These are phyloP conservation scores for Hypericum androsaemum DNA, from an alignment of 345 rosid genomes.

Conservation along the genomic window DNA sequence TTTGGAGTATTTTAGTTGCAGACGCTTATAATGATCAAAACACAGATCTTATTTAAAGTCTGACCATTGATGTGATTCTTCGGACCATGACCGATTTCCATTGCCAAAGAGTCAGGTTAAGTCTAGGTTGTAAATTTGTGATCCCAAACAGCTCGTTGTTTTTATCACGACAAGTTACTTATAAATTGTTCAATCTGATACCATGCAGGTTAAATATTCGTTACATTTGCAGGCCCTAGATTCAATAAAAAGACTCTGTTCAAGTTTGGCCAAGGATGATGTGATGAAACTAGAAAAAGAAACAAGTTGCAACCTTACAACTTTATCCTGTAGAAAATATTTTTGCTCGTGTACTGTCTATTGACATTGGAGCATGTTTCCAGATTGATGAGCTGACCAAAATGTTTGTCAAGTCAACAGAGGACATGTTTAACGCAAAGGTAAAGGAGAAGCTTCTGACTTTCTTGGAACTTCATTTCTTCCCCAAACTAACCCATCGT, in stretches of 20 bases:
- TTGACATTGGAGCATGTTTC: conserved; percentile 2
- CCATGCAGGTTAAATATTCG: not conserved
- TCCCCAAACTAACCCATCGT: too few relatives aligned
- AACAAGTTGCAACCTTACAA: conserved; percentile 28
- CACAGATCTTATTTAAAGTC: too few relatives aligned
- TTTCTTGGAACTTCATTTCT: conserved; percentile 8
- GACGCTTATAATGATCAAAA: too few relatives aligned
- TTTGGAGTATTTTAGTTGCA: too few relatives aligned
- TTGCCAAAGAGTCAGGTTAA: too few relatives aligned
- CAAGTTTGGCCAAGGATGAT: conserved; percentile 70
- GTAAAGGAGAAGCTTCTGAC: conserved; percentile 69
- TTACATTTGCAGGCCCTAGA: conserved; percentile 61
- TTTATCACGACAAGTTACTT: too few relatives aligned
- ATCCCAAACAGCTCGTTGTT: too few relatives aligned
- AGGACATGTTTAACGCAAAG: conserved; percentile 81
- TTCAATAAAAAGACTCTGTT: conserved; percentile 61
- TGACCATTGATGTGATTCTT: too few relatives aligned
- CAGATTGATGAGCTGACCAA: conserved; percentile 84
- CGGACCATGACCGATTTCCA: too few relatives aligned
- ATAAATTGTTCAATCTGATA: too few relatives aligned
- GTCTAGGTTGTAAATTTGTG: too few relatives aligned
- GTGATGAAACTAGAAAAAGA: conserved; percentile 89
- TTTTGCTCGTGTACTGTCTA: conserved; percentile 1
- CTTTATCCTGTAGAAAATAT: not conserved
- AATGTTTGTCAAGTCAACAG: too few relatives aligned